phyloP scores from a whole-genome alignment of 306 rosid genomes.

The Rosa chinensis region DNA sequence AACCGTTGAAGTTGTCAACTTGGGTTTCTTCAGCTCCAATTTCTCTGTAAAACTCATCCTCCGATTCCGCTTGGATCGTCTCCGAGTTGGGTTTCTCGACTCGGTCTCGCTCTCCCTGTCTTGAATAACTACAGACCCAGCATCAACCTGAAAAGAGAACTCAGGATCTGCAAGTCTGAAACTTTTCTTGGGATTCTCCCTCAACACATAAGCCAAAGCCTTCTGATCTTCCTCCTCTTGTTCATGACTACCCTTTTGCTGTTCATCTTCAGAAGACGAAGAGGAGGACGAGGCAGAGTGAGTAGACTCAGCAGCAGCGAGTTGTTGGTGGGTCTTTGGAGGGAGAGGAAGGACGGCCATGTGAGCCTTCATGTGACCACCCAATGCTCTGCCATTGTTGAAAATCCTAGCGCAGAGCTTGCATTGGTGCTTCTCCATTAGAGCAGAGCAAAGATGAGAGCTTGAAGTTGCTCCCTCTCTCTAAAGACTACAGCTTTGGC shows the following conservation, averaged over 20 bases:
- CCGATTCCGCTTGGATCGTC: conserved; percentile 73
- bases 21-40: conserved; percentile 26
- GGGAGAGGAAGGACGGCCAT: conserved; percentile 64
- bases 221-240: conserved; percentile 41
- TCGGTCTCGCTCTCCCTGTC: conserved; percentile 91
- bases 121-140: conserved; percentile 52
- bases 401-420: conserved; percentile 67
- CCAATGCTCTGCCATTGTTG: conserved; percentile 72
- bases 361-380: conserved; percentile 95
- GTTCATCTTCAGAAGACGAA: conserved; percentile 30
- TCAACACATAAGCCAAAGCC: conserved; percentile 40
- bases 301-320: not conserved
- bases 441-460: conserved; percentile 25
- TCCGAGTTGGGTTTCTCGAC: conserved; percentile 69
- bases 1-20: conserved; percentile 20
- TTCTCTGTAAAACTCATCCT: conserved; percentile 21
- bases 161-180: conserved; percentile 60
- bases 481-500: conserved; percentile 3
- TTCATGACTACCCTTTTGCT: conserved; percentile 25
- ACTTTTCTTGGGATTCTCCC: conserved; percentile 73
- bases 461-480: conserved; percentile 12
- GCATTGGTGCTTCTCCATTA: conserved; percentile 85
- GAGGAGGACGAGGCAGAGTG: conserved; percentile 26
- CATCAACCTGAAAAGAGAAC: conserved; percentile 42
- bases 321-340: conserved; percentile 34